Base-by-base conservation (phyloP, 148 eudicot species). In the Silene conica region DNA sequence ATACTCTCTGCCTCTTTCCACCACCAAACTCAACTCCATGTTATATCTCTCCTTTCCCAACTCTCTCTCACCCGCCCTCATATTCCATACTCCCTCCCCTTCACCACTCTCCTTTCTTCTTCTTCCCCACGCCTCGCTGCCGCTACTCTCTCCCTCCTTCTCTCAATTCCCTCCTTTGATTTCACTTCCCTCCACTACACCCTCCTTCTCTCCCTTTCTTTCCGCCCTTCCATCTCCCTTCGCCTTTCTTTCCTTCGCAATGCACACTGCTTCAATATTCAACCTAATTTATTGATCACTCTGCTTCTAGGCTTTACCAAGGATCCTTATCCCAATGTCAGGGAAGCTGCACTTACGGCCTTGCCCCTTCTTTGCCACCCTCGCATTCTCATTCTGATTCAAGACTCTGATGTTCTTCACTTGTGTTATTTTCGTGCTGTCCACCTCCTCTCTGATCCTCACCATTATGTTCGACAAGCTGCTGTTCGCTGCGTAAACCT, bases 241-340 rank as follows among this genome's bases (percentile, higher is more conserved):
- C 70, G 98, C 77, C 80, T 74, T 62, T 82, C 89, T 85, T 4
- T 86, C 63, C 68, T 90, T 74, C 25, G 56, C 28, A 85, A 89
- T 60, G 88, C 74, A 25, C 22, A 59, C 54, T 79, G 70, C 78
- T 77, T 90, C 25, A 5, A 34, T 0, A 75, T 90, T 76, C 77
- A 83, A 64, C 88, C 92, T 12, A 78, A 82, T 63, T 77, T 90
- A 76, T 74, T 93, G 82, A 23, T 93, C 15, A 82, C 92, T 16
- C 81, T 93, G 11, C 31, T 89, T 1, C 57, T 93, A 56, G 98
- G 98, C 81, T 91, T 89, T 78, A 87, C 89, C 8, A 88, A 84
- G 83, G 98, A 93, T n/a, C n/a, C n/a, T n/a, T n/a, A n/a, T n/a
- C n/a, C n/a, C n/a, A n/a, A n/a, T n/a, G n/a, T n/a, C n/a, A n/a